A percentile compares a stretch with the other conserved stretches of the same genome.
Conservation (phyloP, 495 filamentous ascomycete species). For the Jackrogersella multiformis region DNA sequence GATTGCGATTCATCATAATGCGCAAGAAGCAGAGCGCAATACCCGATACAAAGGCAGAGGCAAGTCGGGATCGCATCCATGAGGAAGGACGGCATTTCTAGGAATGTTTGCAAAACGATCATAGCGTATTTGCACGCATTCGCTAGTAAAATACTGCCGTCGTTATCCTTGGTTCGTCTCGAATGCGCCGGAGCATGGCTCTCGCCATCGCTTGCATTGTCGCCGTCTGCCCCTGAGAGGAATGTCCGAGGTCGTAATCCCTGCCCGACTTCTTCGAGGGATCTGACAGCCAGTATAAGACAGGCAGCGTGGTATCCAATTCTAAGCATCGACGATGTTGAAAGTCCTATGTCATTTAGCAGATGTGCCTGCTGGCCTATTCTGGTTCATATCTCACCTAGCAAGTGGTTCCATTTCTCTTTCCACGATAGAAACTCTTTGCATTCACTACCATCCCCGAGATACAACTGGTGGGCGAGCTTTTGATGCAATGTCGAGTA, state of each 20-base stretch:
- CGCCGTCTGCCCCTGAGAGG: constrained; percentile 24
- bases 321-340: constrained; percentile 42
- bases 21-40: constrained; percentile 43
- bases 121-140: constrained; percentile 43
- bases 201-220: constrained; percentile 29
- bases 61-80: constrained; percentile 40
- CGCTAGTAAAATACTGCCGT: constrained; percentile 22
- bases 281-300: constrained; percentile 42
- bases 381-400: constrained; percentile 21
- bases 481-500: constrained; percentile 44
- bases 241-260: constrained; percentile 36
- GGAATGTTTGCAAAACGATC: constrained; percentile 40
- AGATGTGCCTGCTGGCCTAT: not conserved
- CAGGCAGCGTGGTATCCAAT: constrained; percentile 45
- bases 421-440: constrained; percentile 46
- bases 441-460: constrained; percentile 43
- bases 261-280: constrained; percentile 41
- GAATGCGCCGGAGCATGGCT: constrained; percentile 1
- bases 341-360: constrained; percentile 31
- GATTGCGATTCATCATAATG: constrained; percentile 45
- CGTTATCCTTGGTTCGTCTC: not conserved
- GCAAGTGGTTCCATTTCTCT: constrained; percentile 44
- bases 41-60: constrained; percentile 42
- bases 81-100: constrained; percentile 43
- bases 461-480: constrained; percentile 40